Percentiles rank a stretch among this genome's conserved stretches.
Conservation (phyloP, 2,329 filamentous ascomycete species). For the Trichoderma sp. region DNA sequence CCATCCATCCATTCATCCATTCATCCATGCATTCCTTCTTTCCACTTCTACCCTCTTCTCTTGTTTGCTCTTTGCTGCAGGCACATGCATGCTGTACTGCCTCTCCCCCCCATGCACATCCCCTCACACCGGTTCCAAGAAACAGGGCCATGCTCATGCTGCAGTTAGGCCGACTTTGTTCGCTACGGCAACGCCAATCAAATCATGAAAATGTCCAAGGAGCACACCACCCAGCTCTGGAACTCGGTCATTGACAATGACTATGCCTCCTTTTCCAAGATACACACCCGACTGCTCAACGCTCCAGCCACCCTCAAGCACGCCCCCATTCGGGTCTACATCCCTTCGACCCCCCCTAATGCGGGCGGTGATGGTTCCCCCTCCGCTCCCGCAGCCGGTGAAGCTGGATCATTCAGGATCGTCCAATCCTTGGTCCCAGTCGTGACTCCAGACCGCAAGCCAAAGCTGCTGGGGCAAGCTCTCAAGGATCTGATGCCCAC, state of each 20-base stretch:
- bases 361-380: slow-evolving; percentile 31
- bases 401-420: slow-evolving; percentile 59
- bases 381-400: slow-evolving; percentile 22
- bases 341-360: slow-evolving; percentile 61
- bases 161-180: slow-evolving; percentile 69
- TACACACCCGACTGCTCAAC: slow-evolving; percentile 75
- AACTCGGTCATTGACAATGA: slow-evolving; percentile 75
- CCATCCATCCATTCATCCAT: not conserved
- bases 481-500: slow-evolving; percentile 72
- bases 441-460: slow-evolving; percentile 33
- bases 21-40: not conserved
- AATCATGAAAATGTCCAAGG: slow-evolving; percentile 84
- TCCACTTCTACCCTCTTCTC: not conserved
- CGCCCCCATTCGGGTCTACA: slow-evolving; percentile 84
- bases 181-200: slow-evolving; percentile 84
- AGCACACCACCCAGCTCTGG: slow-evolving; percentile 81
- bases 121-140: not conserved
- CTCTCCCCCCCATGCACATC: not conserved
- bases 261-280: slow-evolving; percentile 65
- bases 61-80: not conserved
- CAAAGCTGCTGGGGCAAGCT: slow-evolving; percentile 65
- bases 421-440: slow-evolving; percentile 72
- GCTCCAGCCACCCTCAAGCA: slow-evolving; percentile 71
- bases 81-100: not conserved
- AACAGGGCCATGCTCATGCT: slow-evolving; percentile 4